Evolutionary conservation across 371 early-diverging fungal genomes (phyloP).

Genomic region (Mortierella sp.): DNA sequence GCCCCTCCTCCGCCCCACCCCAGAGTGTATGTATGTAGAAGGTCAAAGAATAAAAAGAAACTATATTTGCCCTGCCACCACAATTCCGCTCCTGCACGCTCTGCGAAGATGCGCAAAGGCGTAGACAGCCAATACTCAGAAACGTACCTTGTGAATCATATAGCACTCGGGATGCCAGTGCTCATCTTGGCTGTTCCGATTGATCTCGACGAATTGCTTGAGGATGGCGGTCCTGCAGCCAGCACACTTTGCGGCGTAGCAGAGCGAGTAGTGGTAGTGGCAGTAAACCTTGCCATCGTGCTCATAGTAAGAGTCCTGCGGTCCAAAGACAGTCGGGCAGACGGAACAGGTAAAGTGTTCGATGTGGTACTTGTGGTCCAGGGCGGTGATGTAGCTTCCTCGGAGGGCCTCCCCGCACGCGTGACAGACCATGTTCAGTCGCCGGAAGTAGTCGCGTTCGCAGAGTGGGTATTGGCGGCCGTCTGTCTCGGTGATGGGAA

Average conservation of each 20-base stretch:
- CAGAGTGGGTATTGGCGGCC: slow-evolving; percentile 79
- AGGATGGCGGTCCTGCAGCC: slow-evolving; percentile 95
- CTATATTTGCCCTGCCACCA: slow-evolving; percentile 7
- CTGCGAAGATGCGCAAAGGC: not conserved
- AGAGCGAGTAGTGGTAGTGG: slow-evolving; percentile 89
- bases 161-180: slow-evolving; percentile 99
- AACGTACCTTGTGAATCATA: slow-evolving; percentile 93
- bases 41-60: slow-evolving; percentile 8
- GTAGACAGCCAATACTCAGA: not conserved
- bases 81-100: not conserved
- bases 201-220: slow-evolving; percentile 94
- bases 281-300: slow-evolving; percentile 90
- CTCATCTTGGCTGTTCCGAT: slow-evolving; percentile 75
- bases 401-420: slow-evolving; percentile 90
- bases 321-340: slow-evolving; percentile 93
- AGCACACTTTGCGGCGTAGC: slow-evolving; percentile 89
- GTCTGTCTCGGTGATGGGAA: slow-evolving; percentile 76
- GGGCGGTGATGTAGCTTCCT: slow-evolving; percentile 93
- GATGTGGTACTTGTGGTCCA: slow-evolving; percentile 92
- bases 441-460: slow-evolving; percentile 91
- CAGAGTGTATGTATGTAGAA: not conserved
- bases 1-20: slow-evolving; percentile 1
- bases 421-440: slow-evolving; percentile 90
- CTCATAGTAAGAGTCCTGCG: slow-evolving; percentile 96
- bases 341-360: slow-evolving; percentile 97